A percentile compares a stretch with the other conserved stretches of the same genome.
phyloP scores from a whole-genome alignment of 768 basidiomycete species.

The Suillus plorans region DNA sequence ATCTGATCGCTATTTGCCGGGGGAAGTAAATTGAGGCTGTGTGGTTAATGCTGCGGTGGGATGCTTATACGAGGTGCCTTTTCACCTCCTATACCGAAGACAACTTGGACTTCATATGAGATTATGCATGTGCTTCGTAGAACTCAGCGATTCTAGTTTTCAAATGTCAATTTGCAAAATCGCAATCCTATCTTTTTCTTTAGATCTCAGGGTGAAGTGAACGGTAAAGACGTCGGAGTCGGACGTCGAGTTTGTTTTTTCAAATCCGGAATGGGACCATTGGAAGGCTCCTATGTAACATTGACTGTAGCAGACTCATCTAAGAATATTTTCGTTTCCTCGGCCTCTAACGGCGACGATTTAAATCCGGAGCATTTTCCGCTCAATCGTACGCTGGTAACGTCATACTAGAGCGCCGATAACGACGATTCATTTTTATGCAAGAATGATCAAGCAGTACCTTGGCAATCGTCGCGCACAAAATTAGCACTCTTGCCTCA shows the following conservation, averaged over 20 bases:
- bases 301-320: not conserved
- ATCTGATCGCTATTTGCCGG: conserved; percentile 7
- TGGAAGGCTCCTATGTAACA: not conserved
- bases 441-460: not conserved
- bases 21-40: conserved; percentile 1
- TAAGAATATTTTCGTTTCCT: not conserved
- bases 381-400: not conserved
- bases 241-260: not conserved
- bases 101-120: not conserved
- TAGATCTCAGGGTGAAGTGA: not conserved
- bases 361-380: not conserved
- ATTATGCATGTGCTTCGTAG: not conserved
- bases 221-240: not conserved
- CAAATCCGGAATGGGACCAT: not conserved
- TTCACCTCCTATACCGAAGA: not conserved
- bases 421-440: not conserved
- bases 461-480: too few species aligned
- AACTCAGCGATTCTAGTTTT: conserved; percentile 1
- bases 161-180: conserved; percentile 4
- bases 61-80: not conserved
- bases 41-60: conserved; percentile 2
- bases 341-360: not conserved
- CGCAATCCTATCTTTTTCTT: not conserved
- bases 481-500: conserved; percentile 1
- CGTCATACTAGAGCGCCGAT: not conserved